These are phyloP conservation scores for Yamadazyma buinensis DNA, from an alignment of 1,139 yeast species.

Conservation along the genomic window DNA sequence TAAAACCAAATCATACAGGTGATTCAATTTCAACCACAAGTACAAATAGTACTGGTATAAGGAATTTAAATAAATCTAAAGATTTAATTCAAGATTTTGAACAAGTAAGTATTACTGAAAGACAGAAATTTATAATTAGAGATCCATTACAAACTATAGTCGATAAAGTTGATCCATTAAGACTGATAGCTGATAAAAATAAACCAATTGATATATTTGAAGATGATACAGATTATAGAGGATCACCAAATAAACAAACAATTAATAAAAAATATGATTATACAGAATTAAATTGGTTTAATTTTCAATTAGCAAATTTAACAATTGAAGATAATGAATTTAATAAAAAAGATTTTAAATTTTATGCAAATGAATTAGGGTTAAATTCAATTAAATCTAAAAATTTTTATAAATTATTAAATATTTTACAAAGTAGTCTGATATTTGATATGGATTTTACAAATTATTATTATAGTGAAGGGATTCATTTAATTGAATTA, in stretches of 20 bases:
- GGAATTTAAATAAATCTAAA: conserved; percentile 2
- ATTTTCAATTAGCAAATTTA: conserved; percentile 31
- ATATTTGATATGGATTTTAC: conserved; percentile 22
- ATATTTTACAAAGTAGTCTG: conserved; percentile 17
- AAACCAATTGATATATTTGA: conserved; percentile 38
- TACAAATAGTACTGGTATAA: background rate
- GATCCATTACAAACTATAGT: conserved; percentile 31
- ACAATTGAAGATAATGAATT: conserved; percentile 11
- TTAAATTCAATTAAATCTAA: conserved; percentile 5
- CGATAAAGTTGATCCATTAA: conserved; percentile 42
- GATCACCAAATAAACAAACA: conserved; percentile 33
- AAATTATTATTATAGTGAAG: conserved; percentile 22
- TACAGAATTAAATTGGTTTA: conserved; percentile 39
- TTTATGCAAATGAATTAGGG: conserved; percentile 8
- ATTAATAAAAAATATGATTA: conserved; percentile 25
- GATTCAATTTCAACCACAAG: background rate
- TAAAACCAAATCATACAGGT: background rate
- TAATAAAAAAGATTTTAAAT: conserved; percentile 15
- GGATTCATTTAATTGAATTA: conserved; percentile 21
- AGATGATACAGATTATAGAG: conserved; percentile 21
- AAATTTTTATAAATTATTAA: conserved; percentile 22
- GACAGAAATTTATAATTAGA: conserved; percentile 7
- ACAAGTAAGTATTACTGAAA: conserved; percentile 32
- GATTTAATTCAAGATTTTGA: conserved; percentile 38
- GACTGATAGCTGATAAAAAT: conserved; percentile 28